Base-by-base conservation (phyloP, 2,329 filamentous ascomycete genomes). In the Byssothecium circinans region DNA sequence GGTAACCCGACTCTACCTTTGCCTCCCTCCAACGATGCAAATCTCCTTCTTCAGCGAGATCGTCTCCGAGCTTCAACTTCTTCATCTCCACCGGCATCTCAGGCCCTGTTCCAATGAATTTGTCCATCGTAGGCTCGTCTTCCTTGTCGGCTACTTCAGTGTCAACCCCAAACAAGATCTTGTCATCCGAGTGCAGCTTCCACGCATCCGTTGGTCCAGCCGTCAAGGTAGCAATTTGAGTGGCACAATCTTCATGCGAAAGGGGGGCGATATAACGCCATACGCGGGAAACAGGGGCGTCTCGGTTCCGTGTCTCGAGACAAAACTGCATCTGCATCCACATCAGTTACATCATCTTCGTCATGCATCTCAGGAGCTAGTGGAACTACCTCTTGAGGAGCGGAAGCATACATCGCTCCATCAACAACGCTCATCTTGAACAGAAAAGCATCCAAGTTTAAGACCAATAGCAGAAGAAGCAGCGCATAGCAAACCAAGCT, bases 281-380 rank as follows among this genome's bases (percentile, higher is more conserved):
- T 22, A 37, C 47, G 11, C 57, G 50, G 6, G 54, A 48, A 8
- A 43, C 42, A 2, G 57, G 58, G 2, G 54, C 55, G 32, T 51
- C 48, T 30, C 56, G 59, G 22, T 57, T 53, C 15, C 46, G 43
- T 5, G 40, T 34, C 3, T 41, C 18, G 19, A 60, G 54, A 22
- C 61, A 64, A 18, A 64, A 60, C 14, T 50, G 46, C 41, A 64
- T 51, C 61, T 64, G 36, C 2, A 4, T n/a, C 12, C 8, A 14
- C 5, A 29, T 42, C 17, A 30, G 37, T 17, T 10, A 30, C 6
- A 41, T 30, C 5, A 25, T 25, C 10, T 6, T 5, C 15, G 8
- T 14, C 15, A 17, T 8, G 8, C 19, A 18, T 6, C 7, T 20
- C 12, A 7, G 36, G 23, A 4, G n/a, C 22, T 29, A 22, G 29